Evolutionary conservation across 1,284 basidiomycete species (phyloP).

Genomic region (Sanghuangporus weigelae): DNA sequence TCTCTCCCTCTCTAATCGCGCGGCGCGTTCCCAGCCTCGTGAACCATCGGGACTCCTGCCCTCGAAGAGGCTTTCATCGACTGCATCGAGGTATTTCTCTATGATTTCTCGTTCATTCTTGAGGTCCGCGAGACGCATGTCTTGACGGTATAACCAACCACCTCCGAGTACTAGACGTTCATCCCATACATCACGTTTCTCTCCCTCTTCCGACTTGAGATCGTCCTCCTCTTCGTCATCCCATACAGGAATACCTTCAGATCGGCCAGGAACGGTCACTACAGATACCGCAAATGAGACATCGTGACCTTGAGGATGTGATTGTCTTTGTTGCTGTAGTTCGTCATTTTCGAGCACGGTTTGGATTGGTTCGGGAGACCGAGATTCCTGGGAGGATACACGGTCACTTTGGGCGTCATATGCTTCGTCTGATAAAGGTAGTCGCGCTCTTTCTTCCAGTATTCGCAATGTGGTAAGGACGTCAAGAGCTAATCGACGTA

Average conservation of each 20-base stretch:
- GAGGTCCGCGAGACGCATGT: slow-evolving; percentile 52
- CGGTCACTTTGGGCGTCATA: slow-evolving; percentile 73
- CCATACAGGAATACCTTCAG: slow-evolving; percentile 70
- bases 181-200: slow-evolving; percentile 67
- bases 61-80: slow-evolving; percentile 68
- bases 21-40: slow-evolving; percentile 46
- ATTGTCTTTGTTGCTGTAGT: neutral
- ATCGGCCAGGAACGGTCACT: slow-evolving; percentile 58
- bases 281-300: slow-evolving; percentile 60
- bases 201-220: slow-evolving; percentile 41
- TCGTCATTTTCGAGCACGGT: slow-evolving; percentile 30
- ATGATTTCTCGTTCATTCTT: slow-evolving; percentile 53
- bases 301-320: slow-evolving; percentile 33
- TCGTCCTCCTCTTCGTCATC: slow-evolving; percentile 57
- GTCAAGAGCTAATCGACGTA: slow-evolving; percentile 70
- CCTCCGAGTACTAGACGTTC: slow-evolving; percentile 69
- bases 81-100: slow-evolving; percentile 58
- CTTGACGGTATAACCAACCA: slow-evolving; percentile 74
- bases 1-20: slow-evolving; percentile 24
- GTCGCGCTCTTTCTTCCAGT: slow-evolving; percentile 59
- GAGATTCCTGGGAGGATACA: slow-evolving; percentile 34
- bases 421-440: slow-evolving; percentile 66
- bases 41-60: slow-evolving; percentile 40
- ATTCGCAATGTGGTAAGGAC: slow-evolving; percentile 68
- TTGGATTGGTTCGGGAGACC: slow-evolving; percentile 32